These are phyloP conservation scores for Xerocomus alliaceus DNA, from an alignment of 1,284 basidiomycete species.

Conservation along the genomic window DNA sequence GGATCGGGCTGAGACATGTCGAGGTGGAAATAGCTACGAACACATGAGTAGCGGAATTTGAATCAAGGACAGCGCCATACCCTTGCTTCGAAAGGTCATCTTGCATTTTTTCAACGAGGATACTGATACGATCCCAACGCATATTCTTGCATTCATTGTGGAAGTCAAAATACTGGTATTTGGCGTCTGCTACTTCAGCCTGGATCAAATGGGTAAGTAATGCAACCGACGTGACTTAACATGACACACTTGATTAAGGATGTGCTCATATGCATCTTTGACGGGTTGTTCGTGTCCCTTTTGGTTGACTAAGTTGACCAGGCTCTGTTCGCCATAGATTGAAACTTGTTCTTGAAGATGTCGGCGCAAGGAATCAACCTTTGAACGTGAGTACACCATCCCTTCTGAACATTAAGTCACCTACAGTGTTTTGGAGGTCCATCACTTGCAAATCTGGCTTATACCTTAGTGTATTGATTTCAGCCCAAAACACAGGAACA, in stretches of 20 bases:
- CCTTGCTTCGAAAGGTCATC: conserved; percentile 78
- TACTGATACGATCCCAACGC: conserved; percentile 91
- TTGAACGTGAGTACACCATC: conserved; percentile 10
- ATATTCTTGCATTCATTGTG: conserved; percentile 95
- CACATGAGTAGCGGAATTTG: background rate
- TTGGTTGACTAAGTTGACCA: conserved; percentile 96
- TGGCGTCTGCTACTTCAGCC: conserved; percentile 71
- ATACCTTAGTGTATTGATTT: conserved; percentile 95
- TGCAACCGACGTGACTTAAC: background rate
- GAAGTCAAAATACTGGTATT: conserved; percentile 98
- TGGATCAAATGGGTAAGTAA: conserved; percentile 34
- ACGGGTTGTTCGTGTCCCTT: conserved; percentile 94
- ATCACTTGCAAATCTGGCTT: conserved; percentile 97
- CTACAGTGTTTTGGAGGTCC: conserved; percentile 85
- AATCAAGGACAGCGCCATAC: conserved; percentile 47
- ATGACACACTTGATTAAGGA: conserved; percentile 63
- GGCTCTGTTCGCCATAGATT: conserved; percentile 80
- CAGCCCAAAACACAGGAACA: conserved; percentile 96
- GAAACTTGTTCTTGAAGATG: conserved; percentile 82
- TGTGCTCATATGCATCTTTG: conserved; percentile 93
- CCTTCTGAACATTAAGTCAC: conserved; percentile 32
- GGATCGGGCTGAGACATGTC: conserved; percentile 54
- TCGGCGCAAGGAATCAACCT: conserved; percentile 74
- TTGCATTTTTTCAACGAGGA: conserved; percentile 81
- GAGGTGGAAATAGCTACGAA: conserved; percentile 76